These are phyloP conservation scores for Coprinellus aureogranulatus DNA, from an alignment of 768 basidiomycete genomes.

Conservation along the genomic window DNA sequence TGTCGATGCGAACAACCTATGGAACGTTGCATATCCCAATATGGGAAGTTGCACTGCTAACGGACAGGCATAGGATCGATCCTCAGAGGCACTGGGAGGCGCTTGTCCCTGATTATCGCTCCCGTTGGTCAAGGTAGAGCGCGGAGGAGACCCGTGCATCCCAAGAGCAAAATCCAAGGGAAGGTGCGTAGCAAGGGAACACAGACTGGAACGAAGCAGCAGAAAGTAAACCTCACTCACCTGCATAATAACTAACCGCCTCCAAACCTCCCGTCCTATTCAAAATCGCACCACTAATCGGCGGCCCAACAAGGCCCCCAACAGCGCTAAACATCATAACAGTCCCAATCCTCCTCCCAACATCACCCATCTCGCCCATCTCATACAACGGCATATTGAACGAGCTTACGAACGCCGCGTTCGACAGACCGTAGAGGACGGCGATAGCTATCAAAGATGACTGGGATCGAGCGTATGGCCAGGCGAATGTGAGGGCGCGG, in stretches of 20 bases:
- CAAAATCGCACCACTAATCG: constrained; percentile 71
- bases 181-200: too few relatives aligned
- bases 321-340: constrained; percentile 58
- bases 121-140: too few relatives aligned
- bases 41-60: too few relatives aligned
- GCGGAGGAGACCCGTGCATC: too few relatives aligned
- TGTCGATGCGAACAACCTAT: too few relatives aligned
- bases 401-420: constrained; percentile 62
- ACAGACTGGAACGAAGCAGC: too few relatives aligned
- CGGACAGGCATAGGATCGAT: too few relatives aligned
- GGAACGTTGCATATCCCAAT: too few relatives aligned
- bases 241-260: constrained; percentile 37
- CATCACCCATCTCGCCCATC: constrained; percentile 58
- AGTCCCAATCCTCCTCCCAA: constrained; percentile 66
- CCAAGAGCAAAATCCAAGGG: too few relatives aligned
- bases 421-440: constrained; percentile 58
- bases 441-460: constrained; percentile 50
- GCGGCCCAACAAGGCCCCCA: constrained; percentile 67
- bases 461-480: constrained; percentile 60
- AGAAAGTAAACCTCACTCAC: constrained; percentile 14
- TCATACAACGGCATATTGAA: too few relatives aligned
- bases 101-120: too few relatives aligned
- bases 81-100: too few relatives aligned
- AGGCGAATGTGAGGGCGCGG: constrained; percentile 63
- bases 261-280: constrained; percentile 50